These are phyloP conservation scores for Amanita muscaria DNA, from an alignment of 768 basidiomycete species.

Conservation along the genomic window DNA sequence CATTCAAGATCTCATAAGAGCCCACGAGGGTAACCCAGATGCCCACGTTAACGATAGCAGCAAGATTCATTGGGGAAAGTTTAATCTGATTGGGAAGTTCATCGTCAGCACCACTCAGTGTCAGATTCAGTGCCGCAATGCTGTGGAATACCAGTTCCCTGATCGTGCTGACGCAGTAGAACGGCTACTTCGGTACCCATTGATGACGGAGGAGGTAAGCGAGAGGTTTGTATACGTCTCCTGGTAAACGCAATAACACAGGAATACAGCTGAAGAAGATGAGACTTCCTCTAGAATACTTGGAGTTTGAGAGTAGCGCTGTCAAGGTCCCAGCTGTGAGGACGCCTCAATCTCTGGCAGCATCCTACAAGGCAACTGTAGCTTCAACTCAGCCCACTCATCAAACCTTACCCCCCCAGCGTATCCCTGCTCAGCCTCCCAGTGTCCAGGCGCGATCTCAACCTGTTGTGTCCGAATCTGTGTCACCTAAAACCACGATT, in stretches of 20 bases:
- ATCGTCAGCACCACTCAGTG: constrained; percentile 70
- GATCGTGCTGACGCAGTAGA: constrained; percentile 41
- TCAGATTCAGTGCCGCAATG: constrained; percentile 62
- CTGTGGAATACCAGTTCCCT: constrained; percentile 52
- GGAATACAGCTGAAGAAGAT: background rate
- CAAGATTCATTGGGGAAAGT: constrained; percentile 94
- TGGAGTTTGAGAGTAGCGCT: background rate
- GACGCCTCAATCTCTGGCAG: too few relatives aligned
- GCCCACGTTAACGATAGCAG: constrained; percentile 51
- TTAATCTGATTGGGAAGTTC: constrained; percentile 85
- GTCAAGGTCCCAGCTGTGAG: background rate
- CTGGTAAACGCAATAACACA: background rate
- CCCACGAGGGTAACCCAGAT: constrained; percentile 80
- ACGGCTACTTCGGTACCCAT: constrained; percentile 44
- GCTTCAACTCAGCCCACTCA: background rate
- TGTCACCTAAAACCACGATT: background rate
- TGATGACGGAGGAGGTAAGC: constrained; percentile 65
- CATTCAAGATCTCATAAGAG: constrained; percentile 79
- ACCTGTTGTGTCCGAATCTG: background rate
- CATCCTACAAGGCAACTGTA: too few relatives aligned
- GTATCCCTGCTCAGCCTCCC: background rate
- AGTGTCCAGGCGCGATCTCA: background rate
- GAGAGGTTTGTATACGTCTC: background rate
- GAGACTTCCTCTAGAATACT: constrained; percentile 3
- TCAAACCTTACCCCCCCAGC: background rate